These are phyloP conservation scores for Arachis stenosperma DNA, from an alignment of 306 rosid genomes.

Conservation along the genomic window DNA sequence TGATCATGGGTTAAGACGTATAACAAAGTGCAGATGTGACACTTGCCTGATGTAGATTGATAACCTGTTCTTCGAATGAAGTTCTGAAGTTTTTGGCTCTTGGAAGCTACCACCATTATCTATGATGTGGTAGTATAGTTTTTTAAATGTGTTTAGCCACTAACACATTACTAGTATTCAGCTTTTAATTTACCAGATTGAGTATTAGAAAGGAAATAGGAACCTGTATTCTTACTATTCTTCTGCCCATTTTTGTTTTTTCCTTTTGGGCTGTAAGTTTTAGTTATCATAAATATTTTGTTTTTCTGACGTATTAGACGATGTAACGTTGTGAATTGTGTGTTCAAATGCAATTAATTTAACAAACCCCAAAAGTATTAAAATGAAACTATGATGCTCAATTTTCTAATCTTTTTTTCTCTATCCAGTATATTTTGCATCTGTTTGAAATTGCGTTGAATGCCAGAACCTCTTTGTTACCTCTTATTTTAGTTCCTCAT, in stretches of 20 bases:
- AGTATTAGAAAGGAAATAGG: neutral
- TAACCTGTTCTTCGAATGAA: constrained; percentile 11
- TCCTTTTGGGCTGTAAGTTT: neutral
- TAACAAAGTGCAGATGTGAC: constrained; percentile 20
- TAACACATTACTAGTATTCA: neutral
- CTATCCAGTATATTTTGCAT: too few species aligned
- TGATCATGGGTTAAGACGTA: constrained; percentile 13
- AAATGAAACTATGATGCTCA: too few species aligned
- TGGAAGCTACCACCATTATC: constrained; percentile 5
- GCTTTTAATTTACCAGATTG: neutral
- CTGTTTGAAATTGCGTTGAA: too few species aligned
- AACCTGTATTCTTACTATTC: neutral
- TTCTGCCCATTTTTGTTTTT: constrained; percentile 18
- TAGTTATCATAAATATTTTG: neutral
- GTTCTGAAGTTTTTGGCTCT: neutral
- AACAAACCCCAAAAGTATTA: neutral
- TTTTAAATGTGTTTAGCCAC: neutral
- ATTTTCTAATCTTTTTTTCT: too few species aligned
- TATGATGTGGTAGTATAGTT: neutral
- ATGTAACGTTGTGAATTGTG: neutral
- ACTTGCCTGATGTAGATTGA: constrained; percentile 24
- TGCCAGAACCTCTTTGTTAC: too few species aligned
- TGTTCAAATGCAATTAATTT: constrained; percentile 6
- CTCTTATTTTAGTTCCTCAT: too few species aligned
- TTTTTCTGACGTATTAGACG: neutral